Conservation (phyloP, 768 basidiomycete species). For the Leccinum rimulosum region DNA sequence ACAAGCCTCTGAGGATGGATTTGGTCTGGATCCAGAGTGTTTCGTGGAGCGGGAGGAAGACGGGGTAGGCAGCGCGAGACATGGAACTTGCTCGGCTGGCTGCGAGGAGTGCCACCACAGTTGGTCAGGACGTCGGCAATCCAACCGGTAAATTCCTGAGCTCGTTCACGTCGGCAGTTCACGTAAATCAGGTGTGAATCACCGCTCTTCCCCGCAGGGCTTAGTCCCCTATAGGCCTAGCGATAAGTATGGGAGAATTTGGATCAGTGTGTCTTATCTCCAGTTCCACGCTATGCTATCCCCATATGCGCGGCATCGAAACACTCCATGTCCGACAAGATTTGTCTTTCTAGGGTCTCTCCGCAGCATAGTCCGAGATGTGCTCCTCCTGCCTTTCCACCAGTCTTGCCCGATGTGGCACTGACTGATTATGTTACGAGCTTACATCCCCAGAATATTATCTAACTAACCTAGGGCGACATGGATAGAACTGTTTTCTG, state of each 20-base stretch:
- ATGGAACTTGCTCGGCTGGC: constrained; percentile 15
- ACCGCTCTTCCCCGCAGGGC: neutral
- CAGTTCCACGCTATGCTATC: neutral
- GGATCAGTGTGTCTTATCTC: constrained; percentile 1
- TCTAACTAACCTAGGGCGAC: neutral
- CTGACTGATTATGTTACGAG: neutral
- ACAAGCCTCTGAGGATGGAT: constrained; percentile 58
- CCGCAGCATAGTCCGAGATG: neutral
- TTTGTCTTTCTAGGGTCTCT: neutral
- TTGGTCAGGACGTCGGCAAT: constrained; percentile 8
- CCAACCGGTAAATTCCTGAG: constrained; percentile 14
- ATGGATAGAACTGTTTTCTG: neutral
- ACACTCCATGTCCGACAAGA: neutral
- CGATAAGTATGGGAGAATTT: neutral
- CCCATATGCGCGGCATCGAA: neutral
- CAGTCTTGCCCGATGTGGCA: neutral
- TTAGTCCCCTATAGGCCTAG: constrained; percentile 5
- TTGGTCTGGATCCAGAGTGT: constrained; percentile 57
- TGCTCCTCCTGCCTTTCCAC: constrained; percentile 6
- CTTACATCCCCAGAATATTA: neutral
- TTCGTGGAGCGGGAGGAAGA: constrained; percentile 63
- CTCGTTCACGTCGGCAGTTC: neutral
- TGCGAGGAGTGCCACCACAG: neutral
- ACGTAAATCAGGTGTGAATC: neutral
- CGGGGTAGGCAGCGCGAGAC: constrained; percentile 60